These are phyloP conservation scores for Magnaporthiopsis rhizophila DNA, from an alignment of 2,329 filamentous ascomycete genomes.

Conservation along the genomic window DNA sequence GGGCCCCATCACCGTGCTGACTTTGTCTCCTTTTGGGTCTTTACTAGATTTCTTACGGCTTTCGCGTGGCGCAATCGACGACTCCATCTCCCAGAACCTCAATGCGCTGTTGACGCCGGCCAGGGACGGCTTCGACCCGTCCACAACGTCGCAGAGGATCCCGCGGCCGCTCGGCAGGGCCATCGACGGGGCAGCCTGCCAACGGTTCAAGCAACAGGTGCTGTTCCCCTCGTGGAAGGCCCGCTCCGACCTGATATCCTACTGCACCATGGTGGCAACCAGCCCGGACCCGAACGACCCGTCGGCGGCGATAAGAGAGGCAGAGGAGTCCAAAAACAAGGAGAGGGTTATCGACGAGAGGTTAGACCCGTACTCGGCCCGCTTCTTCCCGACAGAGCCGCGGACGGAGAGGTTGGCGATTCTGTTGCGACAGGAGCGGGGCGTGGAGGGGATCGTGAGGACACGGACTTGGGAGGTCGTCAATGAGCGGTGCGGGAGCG, in stretches of 20 bases:
- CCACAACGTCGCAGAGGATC: constrained; percentile 60
- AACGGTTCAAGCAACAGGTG: constrained; percentile 64
- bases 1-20: constrained; percentile 8
- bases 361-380: constrained; percentile 80
- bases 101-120: constrained; percentile 81
- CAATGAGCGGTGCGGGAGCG: constrained; percentile 60
- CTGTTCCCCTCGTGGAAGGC: constrained; percentile 85
- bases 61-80: constrained; percentile 79
- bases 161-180: constrained; percentile 36
- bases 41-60: constrained; percentile 76
- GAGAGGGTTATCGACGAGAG: constrained; percentile 78
- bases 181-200: constrained; percentile 57
- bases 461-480: constrained; percentile 75
- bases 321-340: constrained; percentile 61
- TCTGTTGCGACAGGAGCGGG: constrained; percentile 65
- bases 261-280: constrained; percentile 82
- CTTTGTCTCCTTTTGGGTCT: not conserved
- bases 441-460: constrained; percentile 72
- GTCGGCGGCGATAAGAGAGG: constrained; percentile 59
- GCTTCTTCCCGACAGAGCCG: constrained; percentile 73
- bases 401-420: constrained; percentile 72
- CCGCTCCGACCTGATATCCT: constrained; percentile 74
- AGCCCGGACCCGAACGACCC: constrained; percentile 83
- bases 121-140: constrained; percentile 65
- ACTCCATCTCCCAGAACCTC: constrained; percentile 86